phyloP scores from a whole-genome alignment of 2,329 filamentous ascomycete species.

The Gnomoniopsis sp. region DNA sequence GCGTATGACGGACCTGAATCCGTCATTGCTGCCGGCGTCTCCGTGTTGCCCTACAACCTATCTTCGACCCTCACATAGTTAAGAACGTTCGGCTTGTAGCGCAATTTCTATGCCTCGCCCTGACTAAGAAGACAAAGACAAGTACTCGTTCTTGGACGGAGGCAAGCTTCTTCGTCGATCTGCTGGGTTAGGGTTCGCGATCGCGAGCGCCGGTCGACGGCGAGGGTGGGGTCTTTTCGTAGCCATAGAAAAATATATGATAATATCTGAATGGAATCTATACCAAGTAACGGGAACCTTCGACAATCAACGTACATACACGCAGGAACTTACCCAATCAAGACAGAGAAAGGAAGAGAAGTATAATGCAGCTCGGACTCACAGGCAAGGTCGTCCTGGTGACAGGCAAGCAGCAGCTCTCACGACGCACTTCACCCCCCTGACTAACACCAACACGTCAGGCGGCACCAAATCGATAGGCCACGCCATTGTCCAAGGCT shows the following conservation, averaged over 20 bases:
- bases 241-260: background rate
- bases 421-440: background rate
- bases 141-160: background rate
- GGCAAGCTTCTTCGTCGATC: background rate
- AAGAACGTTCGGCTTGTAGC: too few relatives aligned
- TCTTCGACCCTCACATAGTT: too few relatives aligned
- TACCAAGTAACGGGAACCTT: background rate
- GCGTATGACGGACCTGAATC: too few relatives aligned
- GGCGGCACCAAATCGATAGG: constrained; percentile 20
- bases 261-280: background rate
- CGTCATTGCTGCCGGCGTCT: too few relatives aligned
- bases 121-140: background rate
- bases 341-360: background rate
- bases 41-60: too few relatives aligned
- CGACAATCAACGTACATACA: background rate
- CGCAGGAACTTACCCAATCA: background rate
- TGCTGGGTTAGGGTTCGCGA: background rate
- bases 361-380: constrained; percentile 31
- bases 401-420: constrained; percentile 23
- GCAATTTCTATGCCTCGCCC: background rate
- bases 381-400: constrained; percentile 31
- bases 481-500: constrained; percentile 18
- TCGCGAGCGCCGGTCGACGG: background rate
- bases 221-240: background rate
- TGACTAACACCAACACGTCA: constrained; percentile 6